Evolutionary conservation across 192 early-diverging fungal species (phyloP).

Genomic region (Podila epigama): DNA sequence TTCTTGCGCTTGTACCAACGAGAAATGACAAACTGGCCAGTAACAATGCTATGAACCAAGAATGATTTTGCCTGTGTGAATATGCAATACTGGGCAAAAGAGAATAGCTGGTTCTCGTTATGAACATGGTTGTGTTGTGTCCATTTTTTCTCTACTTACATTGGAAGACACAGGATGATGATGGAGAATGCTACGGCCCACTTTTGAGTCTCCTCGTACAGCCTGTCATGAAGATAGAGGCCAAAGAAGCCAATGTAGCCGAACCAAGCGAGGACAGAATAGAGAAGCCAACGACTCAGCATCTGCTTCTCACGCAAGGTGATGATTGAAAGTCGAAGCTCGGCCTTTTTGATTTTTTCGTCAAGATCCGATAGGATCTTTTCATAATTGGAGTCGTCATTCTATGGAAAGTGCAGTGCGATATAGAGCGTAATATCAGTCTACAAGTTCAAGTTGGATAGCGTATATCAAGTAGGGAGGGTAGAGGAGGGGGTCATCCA

Average conservation of each 20-base stretch:
- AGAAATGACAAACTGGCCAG: constrained; percentile 43
- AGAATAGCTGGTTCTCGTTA: neutral
- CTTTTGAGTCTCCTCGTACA: constrained; percentile 50
- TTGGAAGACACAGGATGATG: constrained; percentile 50
- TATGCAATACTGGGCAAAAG: no score
- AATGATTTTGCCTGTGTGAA: neutral
- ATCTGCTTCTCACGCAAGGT: constrained; percentile 65
- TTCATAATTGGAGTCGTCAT: constrained; percentile 54
- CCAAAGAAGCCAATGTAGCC: constrained; percentile 58
- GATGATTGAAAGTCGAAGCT: constrained; percentile 70
- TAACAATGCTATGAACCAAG: constrained; percentile 41
- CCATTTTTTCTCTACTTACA: constrained; percentile 44
- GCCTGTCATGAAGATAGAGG: constrained; percentile 56
- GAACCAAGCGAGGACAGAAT: constrained; percentile 64
- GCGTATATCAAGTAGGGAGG: no score
- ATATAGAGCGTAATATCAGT: no score
- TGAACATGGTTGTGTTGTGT: no score
- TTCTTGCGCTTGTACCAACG: constrained; percentile 59
- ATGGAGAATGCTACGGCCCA: constrained; percentile 55
- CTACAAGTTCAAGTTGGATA: no score
- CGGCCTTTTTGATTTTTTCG: constrained; percentile 66
- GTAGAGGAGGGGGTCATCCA: no score
- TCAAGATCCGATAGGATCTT: constrained; percentile 70
- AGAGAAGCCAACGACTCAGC: constrained; percentile 63
- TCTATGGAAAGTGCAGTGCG: constrained; percentile 9